Evolutionary conservation across 1,139 yeast species (phyloP).

Genomic region (Hansenula sp.): DNA sequence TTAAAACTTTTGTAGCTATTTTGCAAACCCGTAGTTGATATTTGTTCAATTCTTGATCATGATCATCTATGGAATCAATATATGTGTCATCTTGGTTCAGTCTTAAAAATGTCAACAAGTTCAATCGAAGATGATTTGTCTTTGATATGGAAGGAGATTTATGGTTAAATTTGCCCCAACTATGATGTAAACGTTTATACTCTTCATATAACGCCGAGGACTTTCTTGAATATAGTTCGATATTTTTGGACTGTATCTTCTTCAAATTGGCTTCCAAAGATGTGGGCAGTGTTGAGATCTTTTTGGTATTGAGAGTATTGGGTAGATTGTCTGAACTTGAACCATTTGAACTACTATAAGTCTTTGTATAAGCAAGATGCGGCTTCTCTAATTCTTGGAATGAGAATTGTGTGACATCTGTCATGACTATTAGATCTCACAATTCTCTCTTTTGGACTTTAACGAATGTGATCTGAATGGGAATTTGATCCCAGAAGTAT

Average conservation of each 20-base stretch:
- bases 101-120: conserved; percentile 64
- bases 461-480: neutral
- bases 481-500: too few species aligned
- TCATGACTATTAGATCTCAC: neutral
- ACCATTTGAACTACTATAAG: neutral
- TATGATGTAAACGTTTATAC: conserved; percentile 13
- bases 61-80: conserved; percentile 15
- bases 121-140: conserved; percentile 62
- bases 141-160: conserved; percentile 47
- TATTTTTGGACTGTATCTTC: neutral
- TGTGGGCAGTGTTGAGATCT: neutral
- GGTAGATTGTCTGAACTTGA: conserved; percentile 2
- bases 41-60: conserved; percentile 19
- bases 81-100: conserved; percentile 25
- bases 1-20: conserved; percentile 27
- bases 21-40: conserved; percentile 34
- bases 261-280: conserved; percentile 1
- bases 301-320: neutral
- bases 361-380: conserved; percentile 1
- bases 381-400: conserved; percentile 1
- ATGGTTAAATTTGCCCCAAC: conserved; percentile 39
- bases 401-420: neutral
- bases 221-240: neutral
- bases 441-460: too few species aligned
- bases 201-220: conserved; percentile 7